A percentile compares a stretch with the other conserved stretches of the same genome.
These are phyloP conservation scores for Calonectria montana DNA, from an alignment of 2,329 filamentous ascomycete species.

Conservation along the genomic window DNA sequence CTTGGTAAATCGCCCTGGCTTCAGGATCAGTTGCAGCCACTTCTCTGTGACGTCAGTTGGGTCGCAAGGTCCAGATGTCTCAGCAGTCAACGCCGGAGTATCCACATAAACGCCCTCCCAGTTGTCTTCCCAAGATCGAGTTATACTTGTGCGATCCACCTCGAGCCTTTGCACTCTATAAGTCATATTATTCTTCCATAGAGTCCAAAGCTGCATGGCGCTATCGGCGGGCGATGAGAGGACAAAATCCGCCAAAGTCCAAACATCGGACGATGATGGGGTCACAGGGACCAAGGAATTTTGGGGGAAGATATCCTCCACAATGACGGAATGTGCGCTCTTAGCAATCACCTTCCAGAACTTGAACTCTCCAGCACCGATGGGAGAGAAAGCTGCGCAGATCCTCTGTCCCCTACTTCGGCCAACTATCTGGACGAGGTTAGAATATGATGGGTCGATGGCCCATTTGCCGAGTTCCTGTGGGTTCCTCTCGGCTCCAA, in stretches of 20 bases:
- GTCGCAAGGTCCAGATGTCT: constrained; percentile 71
- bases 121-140: constrained; percentile 70
- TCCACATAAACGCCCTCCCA: constrained; percentile 80
- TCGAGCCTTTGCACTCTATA: constrained; percentile 80
- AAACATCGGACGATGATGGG: constrained; percentile 78
- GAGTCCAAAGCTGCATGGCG: constrained; percentile 74
- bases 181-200: constrained; percentile 88
- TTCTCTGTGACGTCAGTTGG: constrained; percentile 80
- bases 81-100: constrained; percentile 63
- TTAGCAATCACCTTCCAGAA: constrained; percentile 83
- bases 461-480: constrained; percentile 79
- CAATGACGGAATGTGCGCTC: constrained; percentile 70
- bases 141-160: constrained; percentile 75
- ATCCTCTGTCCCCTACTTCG: constrained; percentile 63
- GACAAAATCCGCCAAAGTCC: constrained; percentile 83
- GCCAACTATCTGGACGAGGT: constrained; percentile 79
- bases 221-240: constrained; percentile 67
- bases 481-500: constrained; percentile 73
- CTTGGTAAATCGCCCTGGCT: constrained; percentile 83
- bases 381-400: constrained; percentile 87
- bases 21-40: constrained; percentile 87
- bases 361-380: constrained; percentile 91
- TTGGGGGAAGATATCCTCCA: constrained; percentile 78
- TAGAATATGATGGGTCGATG: constrained; percentile 82
- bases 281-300: constrained; percentile 71